A percentile compares a stretch with the other conserved stretches of the same genome.
phyloP scores from a whole-genome alignment of 1,284 basidiomycete species.

The Ganoderma meredithae region DNA sequence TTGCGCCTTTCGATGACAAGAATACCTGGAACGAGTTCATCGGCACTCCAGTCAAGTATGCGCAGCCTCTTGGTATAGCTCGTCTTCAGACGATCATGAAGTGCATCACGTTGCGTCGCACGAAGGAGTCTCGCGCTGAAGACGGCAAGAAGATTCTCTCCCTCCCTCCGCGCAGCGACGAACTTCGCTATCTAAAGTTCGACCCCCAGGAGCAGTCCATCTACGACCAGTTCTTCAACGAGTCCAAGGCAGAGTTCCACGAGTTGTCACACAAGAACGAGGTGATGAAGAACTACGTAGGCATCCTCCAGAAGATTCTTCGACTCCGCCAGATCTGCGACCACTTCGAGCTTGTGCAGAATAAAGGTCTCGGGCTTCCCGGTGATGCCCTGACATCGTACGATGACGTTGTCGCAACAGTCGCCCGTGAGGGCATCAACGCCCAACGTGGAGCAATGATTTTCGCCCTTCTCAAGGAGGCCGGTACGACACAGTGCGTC shows the following conservation, averaged over 20 bases:
- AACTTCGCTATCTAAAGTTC: conserved; percentile 87
- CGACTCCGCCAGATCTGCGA: conserved; percentile 97
- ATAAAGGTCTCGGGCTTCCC: conserved; percentile 60
- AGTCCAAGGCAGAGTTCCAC: conserved; percentile 91
- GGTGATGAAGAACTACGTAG: conserved; percentile 98
- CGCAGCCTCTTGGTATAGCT: conserved; percentile 90
- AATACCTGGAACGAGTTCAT: conserved; percentile 93
- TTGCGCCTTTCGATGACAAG: conserved; percentile 94
- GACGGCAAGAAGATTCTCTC: conserved; percentile 88
- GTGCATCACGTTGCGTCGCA: conserved; percentile 94
- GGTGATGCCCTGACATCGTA: conserved; percentile 56
- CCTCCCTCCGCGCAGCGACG: conserved; percentile 88
- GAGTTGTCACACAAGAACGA: conserved; percentile 88
- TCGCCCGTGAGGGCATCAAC: conserved; percentile 85
- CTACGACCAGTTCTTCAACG: conserved; percentile 88
- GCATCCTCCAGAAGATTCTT: conserved; percentile 95
- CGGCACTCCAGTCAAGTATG: conserved; percentile 89
- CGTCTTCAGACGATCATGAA: conserved; percentile 98
- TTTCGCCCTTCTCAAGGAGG: conserved; percentile 84
- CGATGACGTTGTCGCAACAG: conserved; percentile 79
- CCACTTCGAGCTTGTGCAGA: conserved; percentile 91
- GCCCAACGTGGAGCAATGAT: conserved; percentile 78
- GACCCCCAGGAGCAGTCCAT: conserved; percentile 84
- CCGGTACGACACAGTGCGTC: conserved; percentile 86
- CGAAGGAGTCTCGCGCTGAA: conserved; percentile 87